Evolutionary conservation across 2,329 filamentous ascomycete species (phyloP).

Genomic region (Bimuria novae-zelandiae): DNA sequence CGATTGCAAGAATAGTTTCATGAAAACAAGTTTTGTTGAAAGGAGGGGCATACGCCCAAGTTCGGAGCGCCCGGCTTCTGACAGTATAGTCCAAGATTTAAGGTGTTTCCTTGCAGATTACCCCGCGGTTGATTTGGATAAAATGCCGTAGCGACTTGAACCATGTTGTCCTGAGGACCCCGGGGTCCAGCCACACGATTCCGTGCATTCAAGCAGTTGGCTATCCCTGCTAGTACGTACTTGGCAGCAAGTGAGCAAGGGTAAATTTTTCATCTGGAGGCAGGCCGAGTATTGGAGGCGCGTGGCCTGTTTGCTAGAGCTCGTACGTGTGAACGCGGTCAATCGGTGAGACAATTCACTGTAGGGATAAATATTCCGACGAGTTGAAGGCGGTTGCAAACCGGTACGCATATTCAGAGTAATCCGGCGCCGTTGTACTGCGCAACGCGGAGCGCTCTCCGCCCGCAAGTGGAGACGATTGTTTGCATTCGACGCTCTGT

Average conservation of each 20-base stretch:
- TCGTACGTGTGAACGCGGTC: background rate
- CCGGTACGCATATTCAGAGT: background rate
- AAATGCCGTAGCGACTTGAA: slow-evolving; percentile 8
- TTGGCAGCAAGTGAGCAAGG: background rate
- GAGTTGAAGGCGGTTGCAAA: background rate
- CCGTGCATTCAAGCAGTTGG: slow-evolving; percentile 10
- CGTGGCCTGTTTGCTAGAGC: background rate
- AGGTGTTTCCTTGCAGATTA: slow-evolving; percentile 14
- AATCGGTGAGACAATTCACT: background rate
- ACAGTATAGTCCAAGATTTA: background rate
- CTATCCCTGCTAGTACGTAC: background rate
- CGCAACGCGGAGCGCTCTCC: too few species aligned
- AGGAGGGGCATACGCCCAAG: background rate
- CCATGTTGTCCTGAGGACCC: background rate
- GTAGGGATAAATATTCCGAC: background rate
- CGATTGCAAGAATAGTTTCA: too few species aligned
- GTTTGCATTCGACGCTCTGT: background rate
- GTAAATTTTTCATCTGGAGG: slow-evolving; percentile 14
- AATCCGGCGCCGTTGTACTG: background rate
- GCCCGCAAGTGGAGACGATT: background rate
- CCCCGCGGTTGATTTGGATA: slow-evolving; percentile 43
- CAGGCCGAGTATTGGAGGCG: slow-evolving; percentile 16
- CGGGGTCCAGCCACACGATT: slow-evolving; percentile 5
- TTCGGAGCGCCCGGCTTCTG: slow-evolving; percentile 5
- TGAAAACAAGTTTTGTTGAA: too few species aligned